These are phyloP conservation scores for Tylopilus orsonianus DNA, from an alignment of 1,284 basidiomycete genomes.

Conservation along the genomic window DNA sequence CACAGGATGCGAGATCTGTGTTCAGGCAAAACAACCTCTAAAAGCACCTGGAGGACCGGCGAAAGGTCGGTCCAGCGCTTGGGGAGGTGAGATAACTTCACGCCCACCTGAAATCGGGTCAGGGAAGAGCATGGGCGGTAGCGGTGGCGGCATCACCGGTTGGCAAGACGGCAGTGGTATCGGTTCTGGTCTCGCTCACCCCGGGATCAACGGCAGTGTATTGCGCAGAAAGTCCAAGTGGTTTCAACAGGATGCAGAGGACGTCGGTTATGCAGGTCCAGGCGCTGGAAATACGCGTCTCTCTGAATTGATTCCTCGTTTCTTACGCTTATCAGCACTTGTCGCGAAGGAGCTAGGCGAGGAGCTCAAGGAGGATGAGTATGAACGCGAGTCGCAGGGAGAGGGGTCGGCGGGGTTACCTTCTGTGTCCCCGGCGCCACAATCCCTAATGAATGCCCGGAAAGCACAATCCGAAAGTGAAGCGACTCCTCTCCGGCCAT, in stretches of 20 bases:
- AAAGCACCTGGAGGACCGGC: conserved; percentile 31
- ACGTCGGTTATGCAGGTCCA: conserved; percentile 23
- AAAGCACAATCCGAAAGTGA: conserved; percentile 39
- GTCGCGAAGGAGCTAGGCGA: conserved; percentile 71
- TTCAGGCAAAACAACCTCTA: conserved; percentile 48
- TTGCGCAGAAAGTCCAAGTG: conserved; percentile 48
- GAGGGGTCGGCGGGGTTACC: conserved; percentile 15
- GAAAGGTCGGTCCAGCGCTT: conserved; percentile 22
- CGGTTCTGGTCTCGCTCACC: conserved; percentile 61
- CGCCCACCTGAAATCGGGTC: conserved; percentile 24
- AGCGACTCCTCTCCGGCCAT: conserved; percentile 57
- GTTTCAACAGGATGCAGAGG: conserved; percentile 30
- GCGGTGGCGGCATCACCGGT: conserved; percentile 58
- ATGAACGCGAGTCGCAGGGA: conserved; percentile 25
- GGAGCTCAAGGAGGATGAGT: conserved; percentile 51
- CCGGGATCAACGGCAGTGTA: conserved; percentile 52
- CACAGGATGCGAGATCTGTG: conserved; percentile 70
- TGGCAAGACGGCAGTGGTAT: conserved; percentile 72
- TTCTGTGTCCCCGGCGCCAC: conserved; percentile 16
- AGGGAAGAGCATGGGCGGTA: conserved; percentile 36
- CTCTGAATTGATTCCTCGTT: conserved; percentile 67
- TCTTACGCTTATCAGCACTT: conserved; percentile 71
- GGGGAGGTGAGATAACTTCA: conserved; percentile 30
- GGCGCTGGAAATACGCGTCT: conserved; percentile 63
- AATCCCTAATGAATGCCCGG: conserved; percentile 9